A percentile compares a stretch with the other conserved stretches of the same genome.
phyloP scores from a whole-genome alignment of 352 stramenopile species.

The Phytopythium litorale region DNA sequence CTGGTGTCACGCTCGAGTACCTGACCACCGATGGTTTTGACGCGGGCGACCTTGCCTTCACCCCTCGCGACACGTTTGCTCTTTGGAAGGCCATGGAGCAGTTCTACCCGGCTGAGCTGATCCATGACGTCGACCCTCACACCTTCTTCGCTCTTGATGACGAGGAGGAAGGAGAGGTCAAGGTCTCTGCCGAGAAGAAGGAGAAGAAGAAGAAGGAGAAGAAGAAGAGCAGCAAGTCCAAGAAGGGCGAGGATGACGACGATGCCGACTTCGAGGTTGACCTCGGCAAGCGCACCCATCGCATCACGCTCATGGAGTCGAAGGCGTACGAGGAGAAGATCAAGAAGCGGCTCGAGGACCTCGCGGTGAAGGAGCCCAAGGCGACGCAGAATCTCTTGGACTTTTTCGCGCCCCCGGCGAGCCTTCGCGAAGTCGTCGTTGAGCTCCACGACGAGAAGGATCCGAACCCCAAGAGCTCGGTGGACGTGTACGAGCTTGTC shows the following conservation, averaged over 20 bases:
- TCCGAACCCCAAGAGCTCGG: slow-evolving; percentile 45
- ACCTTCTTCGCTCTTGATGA: slow-evolving; percentile 90
- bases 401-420: slow-evolving; percentile 66
- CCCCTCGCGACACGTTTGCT: slow-evolving; percentile 95
- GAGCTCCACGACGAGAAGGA: slow-evolving; percentile 47
- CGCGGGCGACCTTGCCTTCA: slow-evolving; percentile 90
- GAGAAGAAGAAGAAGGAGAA: slow-evolving; percentile 55
- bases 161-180: slow-evolving; percentile 31
- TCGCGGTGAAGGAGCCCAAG: slow-evolving; percentile 89
- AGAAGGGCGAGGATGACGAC: slow-evolving; percentile 66
- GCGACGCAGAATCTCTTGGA: slow-evolving; percentile 81
- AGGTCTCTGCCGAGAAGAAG: slow-evolving; percentile 37
- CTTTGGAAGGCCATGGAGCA: slow-evolving; percentile 91
- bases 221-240: slow-evolving; percentile 66
- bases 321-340: slow-evolving; percentile 97
- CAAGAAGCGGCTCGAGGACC: slow-evolving; percentile 89
- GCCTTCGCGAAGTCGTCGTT: slow-evolving; percentile 59
- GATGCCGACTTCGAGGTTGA: slow-evolving; percentile 57
- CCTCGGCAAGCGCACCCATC: slow-evolving; percentile 76
- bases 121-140: slow-evolving; percentile 93
- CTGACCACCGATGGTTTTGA: slow-evolving; percentile 81
- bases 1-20: slow-evolving; percentile 82
- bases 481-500: slow-evolving; percentile 69
- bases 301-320: slow-evolving; percentile 96
- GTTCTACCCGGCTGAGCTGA: slow-evolving; percentile 64